These are phyloP conservation scores for Amanita phalloides DNA, from an alignment of 768 basidiomycete genomes.

Conservation along the genomic window DNA sequence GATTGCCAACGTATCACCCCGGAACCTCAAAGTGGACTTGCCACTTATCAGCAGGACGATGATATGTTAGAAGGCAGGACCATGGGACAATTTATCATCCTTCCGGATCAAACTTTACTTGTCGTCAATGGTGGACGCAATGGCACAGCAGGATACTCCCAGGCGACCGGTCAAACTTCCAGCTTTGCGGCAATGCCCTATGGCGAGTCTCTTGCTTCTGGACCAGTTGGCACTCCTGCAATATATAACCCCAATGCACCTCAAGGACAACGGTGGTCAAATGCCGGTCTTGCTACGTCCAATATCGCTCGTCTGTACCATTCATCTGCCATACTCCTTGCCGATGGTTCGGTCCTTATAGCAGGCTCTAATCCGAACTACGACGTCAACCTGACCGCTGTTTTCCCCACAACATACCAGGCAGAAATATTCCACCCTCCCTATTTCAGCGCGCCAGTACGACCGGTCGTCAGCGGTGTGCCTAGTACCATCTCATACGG, in stretches of 20 bases:
- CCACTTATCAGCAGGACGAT: slow-evolving; percentile 59
- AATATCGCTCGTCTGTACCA: slow-evolving; percentile 81
- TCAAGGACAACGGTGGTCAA: slow-evolving; percentile 66
- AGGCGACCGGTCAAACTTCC: slow-evolving; percentile 37
- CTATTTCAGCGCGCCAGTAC: slow-evolving; percentile 62
- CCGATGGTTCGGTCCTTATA: slow-evolving; percentile 77
- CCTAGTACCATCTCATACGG: slow-evolving; percentile 76
- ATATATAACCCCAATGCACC: slow-evolving; percentile 75
- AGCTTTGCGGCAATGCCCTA: slow-evolving; percentile 48
- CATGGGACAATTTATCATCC: slow-evolving; percentile 87
- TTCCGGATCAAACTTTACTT: slow-evolving; percentile 67
- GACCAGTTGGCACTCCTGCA: slow-evolving; percentile 68
- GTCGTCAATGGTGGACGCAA: slow-evolving; percentile 76
- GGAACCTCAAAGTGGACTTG: slow-evolving; percentile 61
- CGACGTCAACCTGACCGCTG: slow-evolving; percentile 55
- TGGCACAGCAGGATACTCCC: slow-evolving; percentile 84
- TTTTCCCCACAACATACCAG: slow-evolving; percentile 69
- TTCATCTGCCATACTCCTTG: slow-evolving; percentile 78
- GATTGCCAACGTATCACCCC: slow-evolving; percentile 84
- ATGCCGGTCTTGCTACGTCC: slow-evolving; percentile 47
- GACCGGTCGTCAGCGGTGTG: slow-evolving; percentile 60
- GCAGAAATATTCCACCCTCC: slow-evolving; percentile 88
- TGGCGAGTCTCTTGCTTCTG: slow-evolving; percentile 67
- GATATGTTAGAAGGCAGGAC: slow-evolving; percentile 64
- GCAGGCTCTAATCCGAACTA: slow-evolving; percentile 92